Evolutionary conservation across 306 rosid species (phyloP), one percentile per base, ranked within the genome.

Genomic region (Rosa lucieae): DNA sequence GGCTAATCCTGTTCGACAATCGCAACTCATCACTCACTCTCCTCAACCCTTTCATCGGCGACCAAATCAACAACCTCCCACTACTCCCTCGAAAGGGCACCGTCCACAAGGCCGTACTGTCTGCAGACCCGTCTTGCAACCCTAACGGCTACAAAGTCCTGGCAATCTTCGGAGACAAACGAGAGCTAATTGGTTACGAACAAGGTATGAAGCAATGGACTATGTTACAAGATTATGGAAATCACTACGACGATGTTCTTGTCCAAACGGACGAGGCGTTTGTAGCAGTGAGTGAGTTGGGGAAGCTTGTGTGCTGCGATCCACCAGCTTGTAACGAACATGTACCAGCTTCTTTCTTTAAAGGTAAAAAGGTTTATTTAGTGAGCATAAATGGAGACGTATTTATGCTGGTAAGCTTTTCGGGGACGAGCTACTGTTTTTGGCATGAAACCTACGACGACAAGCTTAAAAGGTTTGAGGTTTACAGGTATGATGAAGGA

Each of bases 41-140:
- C 58, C 44, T 61, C 70, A 75, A 75, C 70, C 70, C 78, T 8
- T 67, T 75, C 11, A 26, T 37, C 20, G 26, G 70, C 6, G 4
- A 67, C 46, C 70, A 44, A 44, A 44, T 75, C 70, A 6, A 35
- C 35, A 62, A 13, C 69, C 78, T 61, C 44, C 70, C 70, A 5
- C 9, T 17, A 6, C 70, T 59, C 29, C 49, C 32, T 14, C 7
- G 10, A 8, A 67, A 39, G 2, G 26, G 49, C 29, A 20, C 14
- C 47, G 72, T 39, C 29, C 78, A 75, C 78, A 75, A 75, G 48
- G 79, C 71, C 51, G n/a, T 75, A 47, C 20, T 75, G 5, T 75
- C 71, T 6, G 4, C 79, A 5, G 35, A 75, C n/a, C 79, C 79
- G 10, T 61, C 29, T 10, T 2, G 7, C 32, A 0, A 46, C 44